Conservation (phyloP, 2,329 filamentous ascomycete genomes). For the Paraphaeosphaeria minitans region DNA sequence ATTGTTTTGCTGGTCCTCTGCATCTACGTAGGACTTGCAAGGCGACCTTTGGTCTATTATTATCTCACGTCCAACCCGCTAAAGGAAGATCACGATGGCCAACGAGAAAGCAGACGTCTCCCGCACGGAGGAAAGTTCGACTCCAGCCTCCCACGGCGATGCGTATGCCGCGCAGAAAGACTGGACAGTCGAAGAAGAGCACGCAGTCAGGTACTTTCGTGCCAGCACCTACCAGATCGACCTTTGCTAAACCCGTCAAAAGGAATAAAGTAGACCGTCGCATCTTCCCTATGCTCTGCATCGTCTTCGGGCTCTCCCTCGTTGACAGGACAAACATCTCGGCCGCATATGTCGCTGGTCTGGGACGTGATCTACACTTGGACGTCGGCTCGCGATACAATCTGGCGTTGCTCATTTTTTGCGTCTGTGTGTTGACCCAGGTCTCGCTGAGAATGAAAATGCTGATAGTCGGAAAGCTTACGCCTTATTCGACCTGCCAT, state of each 20-base stretch:
- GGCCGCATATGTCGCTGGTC: slow-evolving; percentile 29
- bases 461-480: slow-evolving; percentile 21
- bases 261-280: slow-evolving; percentile 35
- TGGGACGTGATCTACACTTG: slow-evolving; percentile 20
- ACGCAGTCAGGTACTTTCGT: slow-evolving; percentile 20
- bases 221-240: too few species aligned
- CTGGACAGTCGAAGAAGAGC: slow-evolving; percentile 41
- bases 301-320: slow-evolving; percentile 37
- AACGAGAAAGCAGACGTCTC: too few species aligned
- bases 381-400: slow-evolving; percentile 31
- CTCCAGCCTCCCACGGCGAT: too few species aligned
- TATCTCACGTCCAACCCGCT: too few species aligned
- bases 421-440: slow-evolving; percentile 23
- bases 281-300: slow-evolving; percentile 42
- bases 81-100: too few species aligned
- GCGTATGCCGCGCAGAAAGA: slow-evolving; percentile 12
- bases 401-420: slow-evolving; percentile 40
- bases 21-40: too few species aligned
- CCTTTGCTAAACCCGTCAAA: too few species aligned
- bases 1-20: too few species aligned
- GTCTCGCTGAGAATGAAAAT: too few species aligned
- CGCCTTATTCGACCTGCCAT: slow-evolving; percentile 39
- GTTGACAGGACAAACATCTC: slow-evolving; percentile 32
- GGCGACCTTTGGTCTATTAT: too few species aligned
- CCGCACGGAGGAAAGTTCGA: too few species aligned